Percentiles rank a stretch among this genome's conserved stretches.
These are phyloP conservation scores for Tieghemostelium lacteum DNA, from an alignment of 78 protist genomes.

Conservation along the genomic window DNA sequence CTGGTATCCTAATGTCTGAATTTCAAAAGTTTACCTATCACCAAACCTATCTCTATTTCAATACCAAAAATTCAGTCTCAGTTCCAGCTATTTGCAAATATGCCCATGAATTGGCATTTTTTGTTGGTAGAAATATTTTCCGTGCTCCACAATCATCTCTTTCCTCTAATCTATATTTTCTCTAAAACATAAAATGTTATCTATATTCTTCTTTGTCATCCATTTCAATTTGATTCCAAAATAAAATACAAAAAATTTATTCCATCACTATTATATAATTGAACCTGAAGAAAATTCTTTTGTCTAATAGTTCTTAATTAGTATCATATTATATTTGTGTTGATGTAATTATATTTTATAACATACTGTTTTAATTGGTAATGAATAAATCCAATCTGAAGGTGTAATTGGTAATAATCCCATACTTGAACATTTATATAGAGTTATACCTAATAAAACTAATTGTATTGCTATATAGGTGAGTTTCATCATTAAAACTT, in stretches of 20 bases:
- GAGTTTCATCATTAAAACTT: conserved; percentile 37
- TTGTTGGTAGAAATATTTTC: conserved; percentile 45
- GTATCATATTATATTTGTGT: no score
- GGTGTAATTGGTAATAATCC: conserved; percentile 77
- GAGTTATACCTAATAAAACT: conserved; percentile 40
- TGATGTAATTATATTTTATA: no score
- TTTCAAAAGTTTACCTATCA: conserved; percentile 42
- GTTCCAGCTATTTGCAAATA: conserved; percentile 77
- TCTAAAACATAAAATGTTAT: no score
- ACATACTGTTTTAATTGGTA: conserved; percentile 76
- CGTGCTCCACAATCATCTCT: background rate
- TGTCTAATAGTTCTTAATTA: no score
- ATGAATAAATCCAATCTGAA: conserved; percentile 77
- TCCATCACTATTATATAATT: no score
- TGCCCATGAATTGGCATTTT: conserved; percentile 79
- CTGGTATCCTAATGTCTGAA: background rate
- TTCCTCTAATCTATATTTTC: background rate
- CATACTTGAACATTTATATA: conserved; percentile 79
- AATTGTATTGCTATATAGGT: conserved; percentile 65
- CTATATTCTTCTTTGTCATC: no score
- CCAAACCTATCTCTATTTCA: conserved; percentile 15
- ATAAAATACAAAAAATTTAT: no score
- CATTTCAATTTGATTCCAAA: no score
- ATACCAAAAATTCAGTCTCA: conserved; percentile 19
- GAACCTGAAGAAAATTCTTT: no score